Conservation (phyloP, 345 rosid species). For the Angophora floribunda region DNA sequence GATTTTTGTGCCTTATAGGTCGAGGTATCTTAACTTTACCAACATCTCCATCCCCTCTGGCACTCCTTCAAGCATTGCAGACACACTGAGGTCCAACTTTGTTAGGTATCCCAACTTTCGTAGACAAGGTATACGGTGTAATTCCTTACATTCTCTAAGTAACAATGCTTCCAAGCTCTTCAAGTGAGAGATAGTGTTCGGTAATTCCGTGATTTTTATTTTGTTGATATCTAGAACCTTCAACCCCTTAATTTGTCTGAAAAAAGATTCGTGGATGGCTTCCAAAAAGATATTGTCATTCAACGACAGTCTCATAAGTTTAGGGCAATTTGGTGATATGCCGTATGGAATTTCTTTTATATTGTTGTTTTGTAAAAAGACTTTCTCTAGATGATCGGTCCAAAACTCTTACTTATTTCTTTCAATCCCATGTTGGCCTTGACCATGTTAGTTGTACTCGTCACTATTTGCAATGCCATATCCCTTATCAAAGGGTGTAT, state of each 20-base stretch:
- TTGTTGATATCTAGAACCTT: not conserved
- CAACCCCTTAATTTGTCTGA: not conserved
- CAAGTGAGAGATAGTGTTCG: not conserved
- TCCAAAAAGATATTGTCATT: rapidly evolving
- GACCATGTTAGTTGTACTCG: not conserved
- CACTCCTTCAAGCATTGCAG: not conserved
- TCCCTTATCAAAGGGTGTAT: conserved; percentile 9
- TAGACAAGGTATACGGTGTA: not conserved
- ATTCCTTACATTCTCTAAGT: rapidly evolving
- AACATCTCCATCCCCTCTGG: conserved; percentile 8
- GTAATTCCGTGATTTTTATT: not conserved
- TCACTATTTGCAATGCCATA: conserved; percentile 2
- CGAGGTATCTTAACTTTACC: not conserved
- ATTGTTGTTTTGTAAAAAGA: not conserved
- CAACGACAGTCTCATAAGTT: not conserved
- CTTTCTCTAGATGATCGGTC: not conserved
- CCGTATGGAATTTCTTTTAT: not conserved
- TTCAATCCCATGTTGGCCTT: rapidly evolving
- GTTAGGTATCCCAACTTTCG: not conserved
- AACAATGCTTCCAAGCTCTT: not conserved
- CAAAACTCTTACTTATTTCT: not conserved
- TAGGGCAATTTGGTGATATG: not conserved
- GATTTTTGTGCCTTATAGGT: not conserved
- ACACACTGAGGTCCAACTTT: not conserved
- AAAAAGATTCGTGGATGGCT: not conserved